These are phyloP conservation scores for Pleurotus sapidus DNA, from an alignment of 768 basidiomycete genomes.

Conservation along the genomic window DNA sequence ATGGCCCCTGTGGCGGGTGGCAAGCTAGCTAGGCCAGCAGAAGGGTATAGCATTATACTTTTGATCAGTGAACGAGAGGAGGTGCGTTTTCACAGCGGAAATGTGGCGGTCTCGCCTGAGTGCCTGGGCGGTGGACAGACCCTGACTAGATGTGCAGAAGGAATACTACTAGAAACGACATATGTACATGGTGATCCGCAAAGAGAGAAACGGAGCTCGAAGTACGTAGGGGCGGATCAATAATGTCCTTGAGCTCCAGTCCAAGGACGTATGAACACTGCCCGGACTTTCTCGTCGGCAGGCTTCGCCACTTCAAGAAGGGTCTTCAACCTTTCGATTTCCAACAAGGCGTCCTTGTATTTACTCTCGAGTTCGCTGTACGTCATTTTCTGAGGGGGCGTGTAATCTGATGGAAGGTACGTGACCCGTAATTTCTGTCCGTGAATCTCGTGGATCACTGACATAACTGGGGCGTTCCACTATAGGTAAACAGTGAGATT, in stretches of 20 bases:
- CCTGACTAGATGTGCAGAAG: no score
- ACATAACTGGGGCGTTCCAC: constrained; percentile 57
- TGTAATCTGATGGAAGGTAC: constrained; percentile 70
- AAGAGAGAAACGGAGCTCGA: background rate
- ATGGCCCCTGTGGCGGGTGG: no score
- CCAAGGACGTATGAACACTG: background rate
- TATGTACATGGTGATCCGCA: background rate
- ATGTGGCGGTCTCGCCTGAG: no score
- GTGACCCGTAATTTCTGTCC: constrained; percentile 94
- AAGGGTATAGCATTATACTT: no score
- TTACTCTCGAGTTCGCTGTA: constrained; percentile 55
- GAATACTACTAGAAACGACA: no score
- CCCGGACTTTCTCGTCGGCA: background rate
- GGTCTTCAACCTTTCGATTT: constrained; percentile 60
- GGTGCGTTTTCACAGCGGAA: no score
- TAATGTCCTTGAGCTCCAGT: constrained; percentile 3
- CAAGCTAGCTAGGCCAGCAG: no score
- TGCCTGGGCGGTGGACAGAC: no score
- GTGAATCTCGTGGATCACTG: constrained; percentile 69
- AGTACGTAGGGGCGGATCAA: background rate
- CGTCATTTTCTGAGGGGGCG: constrained; percentile 24
- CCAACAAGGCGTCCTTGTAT: constrained; percentile 57
- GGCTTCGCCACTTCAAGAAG: constrained; percentile 36
- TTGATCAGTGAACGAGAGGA: no score
- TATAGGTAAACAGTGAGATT: constrained; percentile 19